These are phyloP conservation scores for Monosporascus cannonballus DNA, from an alignment of 2,329 filamentous ascomycete species.

Conservation along the genomic window DNA sequence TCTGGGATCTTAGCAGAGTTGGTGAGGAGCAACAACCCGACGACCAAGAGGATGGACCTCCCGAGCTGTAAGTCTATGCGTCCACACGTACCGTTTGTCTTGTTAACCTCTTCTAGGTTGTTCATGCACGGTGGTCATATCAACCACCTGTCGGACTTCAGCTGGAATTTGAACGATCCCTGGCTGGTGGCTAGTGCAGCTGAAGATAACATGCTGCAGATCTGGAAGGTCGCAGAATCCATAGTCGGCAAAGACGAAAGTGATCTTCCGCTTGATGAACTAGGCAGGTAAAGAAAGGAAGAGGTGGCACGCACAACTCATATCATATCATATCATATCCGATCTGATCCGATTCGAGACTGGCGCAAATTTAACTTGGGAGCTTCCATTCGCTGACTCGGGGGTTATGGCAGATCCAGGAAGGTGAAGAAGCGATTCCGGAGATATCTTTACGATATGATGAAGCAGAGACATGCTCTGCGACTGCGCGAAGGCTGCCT, in stretches of 20 bases:
- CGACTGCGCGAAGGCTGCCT: constrained; percentile 4
- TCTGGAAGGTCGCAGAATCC: constrained; percentile 81
- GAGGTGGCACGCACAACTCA: constrained; percentile 2
- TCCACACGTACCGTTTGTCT: neutral
- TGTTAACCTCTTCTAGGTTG: constrained; percentile 46
- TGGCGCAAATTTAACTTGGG: neutral
- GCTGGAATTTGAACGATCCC: constrained; percentile 94
- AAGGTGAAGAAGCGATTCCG: constrained; percentile 7
- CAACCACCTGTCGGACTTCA: constrained; percentile 93
- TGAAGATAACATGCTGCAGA: constrained; percentile 93
- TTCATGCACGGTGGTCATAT: constrained; percentile 99
- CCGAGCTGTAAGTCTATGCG: constrained; percentile 70
- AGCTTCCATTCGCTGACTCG: neutral
- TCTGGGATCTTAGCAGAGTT: constrained; percentile 90
- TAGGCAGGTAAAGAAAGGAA: constrained; percentile 50
- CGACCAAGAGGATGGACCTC: constrained; percentile 89
- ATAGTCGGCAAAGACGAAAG: constrained; percentile 74
- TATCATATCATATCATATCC: neutral
- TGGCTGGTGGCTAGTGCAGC: constrained; percentile 95
- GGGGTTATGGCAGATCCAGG: constrained; percentile 2
- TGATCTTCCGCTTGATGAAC: constrained; percentile 69
- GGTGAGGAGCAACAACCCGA: constrained; percentile 94
- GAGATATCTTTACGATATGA: constrained; percentile 11
- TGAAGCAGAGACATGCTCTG: constrained; percentile 5
- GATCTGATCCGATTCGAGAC: constrained; percentile 1